Base-by-base conservation (phyloP, 257 asterid genomes). In the Haberlea rhodopensis region DNA sequence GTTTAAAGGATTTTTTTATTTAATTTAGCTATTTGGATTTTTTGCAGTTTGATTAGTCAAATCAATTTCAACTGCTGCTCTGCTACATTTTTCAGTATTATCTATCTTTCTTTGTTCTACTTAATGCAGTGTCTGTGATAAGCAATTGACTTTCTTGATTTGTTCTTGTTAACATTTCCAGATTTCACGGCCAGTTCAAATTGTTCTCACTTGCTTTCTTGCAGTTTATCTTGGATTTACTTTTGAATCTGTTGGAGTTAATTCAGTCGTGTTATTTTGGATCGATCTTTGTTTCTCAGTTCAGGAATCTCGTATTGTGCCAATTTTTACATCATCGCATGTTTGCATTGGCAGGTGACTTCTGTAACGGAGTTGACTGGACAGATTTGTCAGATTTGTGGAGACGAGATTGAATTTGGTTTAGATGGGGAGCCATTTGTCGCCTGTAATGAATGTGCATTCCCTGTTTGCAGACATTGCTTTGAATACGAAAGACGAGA, bases 371-470 rank as follows among this genome's bases (percentile, higher is more conserved):
- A 92, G 78, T 77, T 92, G 79, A 89, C 85, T 67, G 96, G 95
- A 25, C 98, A 89, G 88, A 92, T 77, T 80, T 92, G 98, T 62
- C 96, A 91, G 90, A 91, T 91, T 80, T 91, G 98, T 78, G 96
- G 96, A 62, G 98, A 91, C 75, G 98, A 92, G 77, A 69, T 92
- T 66, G 96, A 89, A 62, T 83, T 85, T 43, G 79, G 81, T 6
- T 91, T 72, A 8, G 89, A 81, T 40, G 98, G 97, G 11, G 98
- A 92, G 80, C 87, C 94, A 2, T 92, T 92, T 71, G 80, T 89
- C 57, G 98, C 98, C 71, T 91, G 98, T 75, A 91, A 89, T 60
- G 98, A 91, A 70, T 92, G 98, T 60, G 96, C 96, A 51, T 89
- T 89, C 80, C 98, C 96, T 29, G 76, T 87, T 66, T 92, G 98